Conservation (phyloP, 257 asterid genomes). For the Solanum piurae region DNA sequence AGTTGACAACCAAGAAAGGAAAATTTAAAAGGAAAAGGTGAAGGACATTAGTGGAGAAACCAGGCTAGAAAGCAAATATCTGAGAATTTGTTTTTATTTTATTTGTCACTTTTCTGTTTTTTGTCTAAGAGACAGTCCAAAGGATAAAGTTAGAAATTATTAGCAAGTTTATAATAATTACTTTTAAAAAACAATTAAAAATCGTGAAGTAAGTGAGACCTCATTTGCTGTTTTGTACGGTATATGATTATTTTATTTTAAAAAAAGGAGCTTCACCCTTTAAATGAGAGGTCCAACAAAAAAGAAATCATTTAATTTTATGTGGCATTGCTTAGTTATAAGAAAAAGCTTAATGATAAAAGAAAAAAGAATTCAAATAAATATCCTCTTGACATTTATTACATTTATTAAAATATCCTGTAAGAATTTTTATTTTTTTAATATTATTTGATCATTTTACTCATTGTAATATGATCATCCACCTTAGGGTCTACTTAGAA, state of each 20-base stretch:
- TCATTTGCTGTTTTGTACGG: not conserved
- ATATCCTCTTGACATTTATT: not conserved
- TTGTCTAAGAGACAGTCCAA: not conserved
- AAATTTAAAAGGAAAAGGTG: not conserved
- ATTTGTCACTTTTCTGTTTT: not conserved
- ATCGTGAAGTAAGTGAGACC: not conserved
- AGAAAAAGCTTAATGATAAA: not conserved
- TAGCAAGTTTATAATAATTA: not conserved
- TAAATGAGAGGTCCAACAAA: not conserved
- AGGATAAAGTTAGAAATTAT: not conserved
- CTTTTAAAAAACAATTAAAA: too few relatives aligned
- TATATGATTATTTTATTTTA: not conserved
- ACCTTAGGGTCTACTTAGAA: too few relatives aligned
- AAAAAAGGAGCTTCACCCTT: not conserved
- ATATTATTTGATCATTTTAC: too few relatives aligned
- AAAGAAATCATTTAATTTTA: not conserved
- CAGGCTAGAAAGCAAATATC: slow-evolving; percentile 6
- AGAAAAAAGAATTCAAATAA: not conserved
- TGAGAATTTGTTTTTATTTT: not conserved
- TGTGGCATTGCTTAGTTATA: not conserved
- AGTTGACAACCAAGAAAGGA: not conserved
- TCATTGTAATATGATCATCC: too few relatives aligned
- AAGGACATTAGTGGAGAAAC: slow-evolving; percentile 6
- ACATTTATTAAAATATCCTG: too few relatives aligned
- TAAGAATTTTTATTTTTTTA: too few relatives aligned